phyloP scores from a whole-genome alignment of 1,139 yeast species.

The Hanseniaspora uvarum region DNA sequence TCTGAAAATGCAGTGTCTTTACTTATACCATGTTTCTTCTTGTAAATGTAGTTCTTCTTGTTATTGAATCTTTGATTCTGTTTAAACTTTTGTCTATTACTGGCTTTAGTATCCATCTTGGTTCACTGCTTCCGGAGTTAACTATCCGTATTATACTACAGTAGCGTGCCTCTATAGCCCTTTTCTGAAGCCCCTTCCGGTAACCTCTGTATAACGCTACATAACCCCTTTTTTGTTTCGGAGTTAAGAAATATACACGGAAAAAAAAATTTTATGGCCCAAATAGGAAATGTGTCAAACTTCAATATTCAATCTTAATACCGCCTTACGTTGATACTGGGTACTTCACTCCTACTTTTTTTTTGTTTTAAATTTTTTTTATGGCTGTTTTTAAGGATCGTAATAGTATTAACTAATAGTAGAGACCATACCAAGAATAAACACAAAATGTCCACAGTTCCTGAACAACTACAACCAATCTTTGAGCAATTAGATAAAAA shows the following conservation, averaged over 20 bases:
- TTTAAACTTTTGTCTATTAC: conserved; percentile 14
- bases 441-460: conserved; percentile 14
- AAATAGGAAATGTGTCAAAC: not conserved
- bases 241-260: too few species aligned
- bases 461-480: conserved; percentile 24
- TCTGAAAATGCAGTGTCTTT: not conserved
- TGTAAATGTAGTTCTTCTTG: conserved; percentile 7
- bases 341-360: not conserved
- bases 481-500: conserved; percentile 59
- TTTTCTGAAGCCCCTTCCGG: too few species aligned
- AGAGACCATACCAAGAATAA: not conserved
- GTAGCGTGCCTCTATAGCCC: too few species aligned
- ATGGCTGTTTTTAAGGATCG: not conserved
- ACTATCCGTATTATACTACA: not conserved
- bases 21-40: conserved; percentile 2
- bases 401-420: not conserved
- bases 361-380: not conserved
- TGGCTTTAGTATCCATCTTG: conserved; percentile 3
- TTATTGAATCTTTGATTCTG: conserved; percentile 8
- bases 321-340: too few species aligned
- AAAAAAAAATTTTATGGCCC: not conserved
- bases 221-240: too few species aligned
- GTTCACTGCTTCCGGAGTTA: not conserved
- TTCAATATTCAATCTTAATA: too few species aligned
- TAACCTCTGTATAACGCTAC: too few species aligned